Conservation (phyloP, 73 alveolate species). For the Halteria grandinella region DNA sequence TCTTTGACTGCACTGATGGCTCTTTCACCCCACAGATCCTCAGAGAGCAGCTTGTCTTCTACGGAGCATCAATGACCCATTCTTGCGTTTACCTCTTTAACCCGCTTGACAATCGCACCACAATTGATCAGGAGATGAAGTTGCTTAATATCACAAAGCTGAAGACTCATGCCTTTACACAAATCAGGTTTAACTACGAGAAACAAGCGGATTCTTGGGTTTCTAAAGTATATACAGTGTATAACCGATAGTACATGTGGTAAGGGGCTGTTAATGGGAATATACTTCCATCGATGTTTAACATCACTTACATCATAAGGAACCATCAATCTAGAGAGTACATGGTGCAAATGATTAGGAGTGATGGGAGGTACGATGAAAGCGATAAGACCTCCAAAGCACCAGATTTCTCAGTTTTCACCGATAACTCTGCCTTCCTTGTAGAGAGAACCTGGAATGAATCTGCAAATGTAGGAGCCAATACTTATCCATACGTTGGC, state of each 20-base stretch:
- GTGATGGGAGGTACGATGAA: background rate
- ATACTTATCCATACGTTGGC: conserved; percentile 13
- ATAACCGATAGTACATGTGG: too few relatives aligned
- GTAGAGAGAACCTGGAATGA: background rate
- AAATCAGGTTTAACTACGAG: conserved; percentile 16
- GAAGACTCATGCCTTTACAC: background rate
- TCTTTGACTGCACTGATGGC: too few relatives aligned
- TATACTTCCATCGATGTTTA: too few relatives aligned
- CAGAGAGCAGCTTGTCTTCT: too few relatives aligned
- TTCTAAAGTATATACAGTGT: too few relatives aligned
- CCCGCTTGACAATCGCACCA: background rate
- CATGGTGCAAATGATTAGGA: background rate
- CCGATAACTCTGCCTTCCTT: conserved; percentile 43
- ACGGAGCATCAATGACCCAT: conserved; percentile 12
- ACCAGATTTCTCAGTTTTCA: too few relatives aligned
- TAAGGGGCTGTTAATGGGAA: too few relatives aligned
- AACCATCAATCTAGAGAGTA: conserved; percentile 8
- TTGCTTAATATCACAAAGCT: background rate
- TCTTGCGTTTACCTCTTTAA: conserved; percentile 47
- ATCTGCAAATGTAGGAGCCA: conserved; percentile 7
- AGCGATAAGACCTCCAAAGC: too few relatives aligned
- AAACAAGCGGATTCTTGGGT: too few relatives aligned
- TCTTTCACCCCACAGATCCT: too few relatives aligned
- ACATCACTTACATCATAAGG: conserved; percentile 9
- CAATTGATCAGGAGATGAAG: background rate